A percentile compares a stretch with the other conserved stretches of the same genome.
These are phyloP conservation scores for Lecanoromycetidae sp. DNA, from an alignment of 2,329 filamentous ascomycete species.

Conservation along the genomic window DNA sequence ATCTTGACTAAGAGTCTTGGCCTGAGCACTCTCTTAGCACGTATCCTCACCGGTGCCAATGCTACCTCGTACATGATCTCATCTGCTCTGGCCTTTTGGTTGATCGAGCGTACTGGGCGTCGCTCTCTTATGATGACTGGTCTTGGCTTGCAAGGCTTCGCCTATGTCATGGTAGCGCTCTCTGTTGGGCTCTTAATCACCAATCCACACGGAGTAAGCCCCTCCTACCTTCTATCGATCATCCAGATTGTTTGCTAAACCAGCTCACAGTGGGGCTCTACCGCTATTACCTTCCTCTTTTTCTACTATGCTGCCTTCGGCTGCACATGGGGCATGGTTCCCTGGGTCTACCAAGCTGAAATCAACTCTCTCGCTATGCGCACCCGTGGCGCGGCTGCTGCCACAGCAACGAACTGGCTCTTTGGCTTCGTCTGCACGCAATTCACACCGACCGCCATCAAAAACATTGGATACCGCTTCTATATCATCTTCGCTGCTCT, in stretches of 20 bases:
- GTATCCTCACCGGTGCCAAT: too few relatives aligned
- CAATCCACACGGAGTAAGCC: neutral
- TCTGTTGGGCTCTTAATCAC: neutral
- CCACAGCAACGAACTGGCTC: slow-evolving; percentile 28
- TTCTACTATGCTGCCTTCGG: neutral
- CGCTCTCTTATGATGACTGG: neutral
- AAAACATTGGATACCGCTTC: slow-evolving; percentile 41
- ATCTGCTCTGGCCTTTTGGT: neutral
- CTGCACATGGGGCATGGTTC: neutral
- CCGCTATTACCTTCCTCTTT: neutral
- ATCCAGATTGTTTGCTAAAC: neutral
- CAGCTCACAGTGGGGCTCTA: neutral
- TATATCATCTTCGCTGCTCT: slow-evolving; percentile 54
- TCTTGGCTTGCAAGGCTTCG: neutral
- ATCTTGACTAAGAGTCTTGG: too few relatives aligned
- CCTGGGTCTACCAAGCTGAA: neutral
- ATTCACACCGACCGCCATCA: slow-evolving; percentile 51
- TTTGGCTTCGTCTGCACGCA: slow-evolving; percentile 68
- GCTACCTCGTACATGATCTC: too few relatives aligned
- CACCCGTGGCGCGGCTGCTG: slow-evolving; percentile 13
- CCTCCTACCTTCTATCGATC: too few relatives aligned
- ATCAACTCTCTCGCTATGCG: neutral
- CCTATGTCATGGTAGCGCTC: neutral
- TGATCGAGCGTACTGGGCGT: neutral
- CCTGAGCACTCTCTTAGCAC: too few relatives aligned